These are phyloP conservation scores for Maudiozyma turicensis DNA, from an alignment of 805 yeast genomes.

Conservation along the genomic window DNA sequence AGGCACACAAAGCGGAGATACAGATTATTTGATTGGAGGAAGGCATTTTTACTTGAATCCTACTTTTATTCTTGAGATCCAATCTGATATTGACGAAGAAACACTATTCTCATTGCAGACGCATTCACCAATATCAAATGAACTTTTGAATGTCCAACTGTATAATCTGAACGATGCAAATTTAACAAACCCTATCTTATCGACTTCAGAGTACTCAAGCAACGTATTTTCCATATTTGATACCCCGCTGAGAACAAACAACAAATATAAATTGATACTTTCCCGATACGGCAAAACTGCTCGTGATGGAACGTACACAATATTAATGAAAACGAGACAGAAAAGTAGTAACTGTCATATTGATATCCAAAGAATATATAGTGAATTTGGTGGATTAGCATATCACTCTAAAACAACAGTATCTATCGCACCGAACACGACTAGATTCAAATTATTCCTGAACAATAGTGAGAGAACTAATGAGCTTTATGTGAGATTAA, in stretches of 20 bases:
- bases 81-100: slow-evolving; percentile 3
- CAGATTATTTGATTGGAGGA: background rate
- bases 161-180: slow-evolving; percentile 15
- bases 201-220: slow-evolving; percentile 7
- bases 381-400: slow-evolving; percentile 18
- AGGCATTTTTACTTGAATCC: slow-evolving; percentile 16
- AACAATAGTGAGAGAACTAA: slow-evolving; percentile 1
- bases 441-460: slow-evolving; percentile 7
- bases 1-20: background rate
- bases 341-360: background rate
- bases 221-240: slow-evolving; percentile 7
- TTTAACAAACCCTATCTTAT: slow-evolving; percentile 15
- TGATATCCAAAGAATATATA: slow-evolving; percentile 7
- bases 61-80: slow-evolving; percentile 12
- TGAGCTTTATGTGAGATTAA: slow-evolving; percentile 14
- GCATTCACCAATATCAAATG: slow-evolving; percentile 6
- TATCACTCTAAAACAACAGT: slow-evolving; percentile 9
- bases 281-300: slow-evolving; percentile 7
- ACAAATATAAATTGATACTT: slow-evolving; percentile 16
- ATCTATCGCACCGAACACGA: slow-evolving; percentile 6
- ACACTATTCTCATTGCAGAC: slow-evolving; percentile 11
- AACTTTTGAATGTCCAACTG: slow-evolving; percentile 16
- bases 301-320: background rate
- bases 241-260: slow-evolving; percentile 14
- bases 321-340: background rate